A percentile compares a stretch with the other conserved stretches of the same genome.
phyloP scores from a whole-genome alignment of 2,329 filamentous ascomycete species.

The Fusarium ramigenum region DNA sequence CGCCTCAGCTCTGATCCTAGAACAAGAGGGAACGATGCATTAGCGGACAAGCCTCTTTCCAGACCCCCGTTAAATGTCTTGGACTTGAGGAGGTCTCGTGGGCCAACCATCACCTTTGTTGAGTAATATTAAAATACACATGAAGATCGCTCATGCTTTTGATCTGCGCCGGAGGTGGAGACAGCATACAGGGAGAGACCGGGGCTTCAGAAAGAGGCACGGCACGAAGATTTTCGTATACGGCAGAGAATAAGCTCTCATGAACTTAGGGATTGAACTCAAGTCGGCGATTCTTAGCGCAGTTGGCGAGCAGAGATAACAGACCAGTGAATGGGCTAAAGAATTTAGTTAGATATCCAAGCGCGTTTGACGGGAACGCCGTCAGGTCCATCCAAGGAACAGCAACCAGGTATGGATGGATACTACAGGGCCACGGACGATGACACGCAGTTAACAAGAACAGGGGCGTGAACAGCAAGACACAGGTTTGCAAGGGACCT shows the following conservation, averaged over 20 bases:
- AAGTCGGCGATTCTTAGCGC: conserved; percentile 7
- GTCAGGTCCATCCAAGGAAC: conserved; percentile 15
- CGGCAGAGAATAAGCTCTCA: not conserved
- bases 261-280: not conserved
- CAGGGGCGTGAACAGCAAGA: conserved; percentile 17
- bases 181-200: not conserved
- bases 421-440: conserved; percentile 22
- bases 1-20: conserved; percentile 27
- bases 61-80: conserved; percentile 24
- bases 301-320: conserved; percentile 8
- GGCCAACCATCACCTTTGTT: conserved; percentile 14
- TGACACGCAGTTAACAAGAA: conserved; percentile 39
- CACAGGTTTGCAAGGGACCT: conserved; percentile 18
- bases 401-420: conserved; percentile 20
- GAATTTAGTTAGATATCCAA: conserved; percentile 13
- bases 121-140: conserved; percentile 12
- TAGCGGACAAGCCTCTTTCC: conserved; percentile 24
- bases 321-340: conserved; percentile 19
- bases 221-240: conserved; percentile 5
- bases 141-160: conserved; percentile 3
- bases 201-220: not conserved
- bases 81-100: conserved; percentile 8
- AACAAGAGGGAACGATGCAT: conserved; percentile 2
- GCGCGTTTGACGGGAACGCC: conserved; percentile 27
- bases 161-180: not conserved